Percentiles rank a stretch among this genome's conserved stretches.
Evolutionary conservation across 129 eudicot species (phyloP).

Genomic region (Artemisia annua): DNA sequence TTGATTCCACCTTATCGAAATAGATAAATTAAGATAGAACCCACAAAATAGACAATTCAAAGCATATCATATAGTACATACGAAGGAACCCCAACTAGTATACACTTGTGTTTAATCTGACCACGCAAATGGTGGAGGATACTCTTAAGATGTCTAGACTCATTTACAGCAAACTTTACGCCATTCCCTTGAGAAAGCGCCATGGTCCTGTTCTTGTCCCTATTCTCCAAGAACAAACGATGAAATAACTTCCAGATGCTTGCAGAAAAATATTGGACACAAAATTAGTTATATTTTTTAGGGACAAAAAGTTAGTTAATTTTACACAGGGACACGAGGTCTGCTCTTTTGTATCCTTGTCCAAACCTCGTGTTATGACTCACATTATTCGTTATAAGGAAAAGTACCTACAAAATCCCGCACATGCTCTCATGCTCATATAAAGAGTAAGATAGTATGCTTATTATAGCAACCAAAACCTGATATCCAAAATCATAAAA

Average conservation of each 20-base stretch:
- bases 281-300: background rate
- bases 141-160: slow-evolving; percentile 14
- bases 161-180: slow-evolving; percentile 15
- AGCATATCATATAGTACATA: background rate
- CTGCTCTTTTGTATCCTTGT: background rate
- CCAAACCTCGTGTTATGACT: background rate
- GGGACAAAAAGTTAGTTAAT: too few species aligned
- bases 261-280: background rate
- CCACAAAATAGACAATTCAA: background rate
- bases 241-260: background rate
- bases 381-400: background rate
- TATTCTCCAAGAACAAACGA: slow-evolving; percentile 50
- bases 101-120: background rate
- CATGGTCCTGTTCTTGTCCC: slow-evolving; percentile 93
- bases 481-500: slow-evolving; percentile 17
- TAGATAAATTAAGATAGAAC: background rate
- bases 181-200: slow-evolving; percentile 54
- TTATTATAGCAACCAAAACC: slow-evolving; percentile 69
- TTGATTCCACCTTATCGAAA: background rate
- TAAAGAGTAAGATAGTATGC: slow-evolving; percentile 65
- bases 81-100: background rate
- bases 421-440: slow-evolving; percentile 82
- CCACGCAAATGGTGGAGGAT: background rate
- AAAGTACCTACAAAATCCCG: slow-evolving; percentile 82
- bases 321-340: background rate